phyloP scores from a whole-genome alignment of 176 grass and related monocot genomes.

The Melocanna baccifera region DNA sequence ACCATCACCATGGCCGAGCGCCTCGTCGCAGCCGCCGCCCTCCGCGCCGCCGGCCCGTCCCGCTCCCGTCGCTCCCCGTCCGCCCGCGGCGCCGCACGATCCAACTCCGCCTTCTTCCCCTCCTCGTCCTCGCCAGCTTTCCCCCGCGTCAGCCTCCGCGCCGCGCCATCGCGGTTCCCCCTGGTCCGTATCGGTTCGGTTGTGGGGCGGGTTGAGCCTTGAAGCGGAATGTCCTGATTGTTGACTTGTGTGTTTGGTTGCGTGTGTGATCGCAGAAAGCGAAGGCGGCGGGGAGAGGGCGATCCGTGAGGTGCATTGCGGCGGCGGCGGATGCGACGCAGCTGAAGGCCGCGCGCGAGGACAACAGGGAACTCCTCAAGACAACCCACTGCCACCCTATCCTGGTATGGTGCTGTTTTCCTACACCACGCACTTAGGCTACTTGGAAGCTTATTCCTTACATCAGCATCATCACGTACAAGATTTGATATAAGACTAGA shows the following conservation, averaged over 20 bases:
- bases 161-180: constrained; percentile 22
- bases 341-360: constrained; percentile 79
- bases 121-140: not conserved
- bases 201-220: not conserved
- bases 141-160: constrained; percentile 30
- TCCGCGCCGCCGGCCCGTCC: constrained; percentile 19
- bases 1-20: constrained; percentile 60
- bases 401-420: constrained; percentile 41
- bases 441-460: not conserved
- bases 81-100: constrained; percentile 13
- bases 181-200: constrained; percentile 41
- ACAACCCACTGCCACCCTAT: constrained; percentile 78
- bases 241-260: constrained; percentile 15
- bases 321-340: constrained; percentile 55
- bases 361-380: constrained; percentile 77
- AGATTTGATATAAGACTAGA: not conserved
- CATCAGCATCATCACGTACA: not conserved
- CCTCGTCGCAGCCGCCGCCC: constrained; percentile 49
- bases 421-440: not conserved
- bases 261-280: constrained; percentile 14
- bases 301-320: constrained; percentile 44
- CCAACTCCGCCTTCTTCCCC: constrained; percentile 20
- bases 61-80: not conserved
- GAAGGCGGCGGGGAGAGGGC: constrained; percentile 17
- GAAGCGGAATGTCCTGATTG: not conserved